Conservation (phyloP, 306 rosid genomes). For the Albizia julibrissin region DNA sequence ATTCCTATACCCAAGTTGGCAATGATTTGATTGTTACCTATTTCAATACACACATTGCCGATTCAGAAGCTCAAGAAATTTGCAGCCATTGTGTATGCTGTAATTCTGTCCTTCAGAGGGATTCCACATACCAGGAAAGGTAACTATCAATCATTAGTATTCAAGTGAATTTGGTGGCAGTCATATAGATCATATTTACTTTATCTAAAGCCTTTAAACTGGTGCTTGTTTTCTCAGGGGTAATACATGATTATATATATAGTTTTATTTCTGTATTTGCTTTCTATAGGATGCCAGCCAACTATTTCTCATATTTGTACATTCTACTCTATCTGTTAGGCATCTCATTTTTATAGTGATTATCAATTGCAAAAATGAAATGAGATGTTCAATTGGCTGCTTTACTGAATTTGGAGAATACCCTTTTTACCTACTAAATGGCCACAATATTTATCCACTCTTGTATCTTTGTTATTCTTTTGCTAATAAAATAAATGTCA, state of each 20-base stretch:
- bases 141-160: conserved; percentile 33
- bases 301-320: background rate
- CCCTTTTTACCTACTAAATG: conserved; percentile 1
- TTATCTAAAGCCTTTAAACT: conserved; percentile 2
- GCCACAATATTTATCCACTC: background rate
- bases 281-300: conserved; percentile 20
- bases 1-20: conserved; percentile 31
- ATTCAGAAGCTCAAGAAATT: conserved; percentile 60
- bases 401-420: conserved; percentile 7
- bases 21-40: conserved; percentile 55
- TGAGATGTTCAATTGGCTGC: background rate
- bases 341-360: background rate
- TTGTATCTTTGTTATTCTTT: background rate
- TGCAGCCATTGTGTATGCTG: conserved; percentile 61
- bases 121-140: conserved; percentile 62
- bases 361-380: conserved; percentile 20
- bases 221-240: conserved; percentile 5
- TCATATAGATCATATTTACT: conserved; percentile 11
- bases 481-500: background rate
- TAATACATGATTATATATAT: background rate
- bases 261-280: background rate
- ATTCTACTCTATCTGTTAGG: background rate
- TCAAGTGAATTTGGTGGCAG: conserved; percentile 20
- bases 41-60: conserved; percentile 70
- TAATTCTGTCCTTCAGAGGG: conserved; percentile 59